A percentile compares a stretch with the other conserved stretches of the same genome.
Evolutionary conservation across 257 asterid species (phyloP).

Genomic region (Fraxinus anomala): DNA sequence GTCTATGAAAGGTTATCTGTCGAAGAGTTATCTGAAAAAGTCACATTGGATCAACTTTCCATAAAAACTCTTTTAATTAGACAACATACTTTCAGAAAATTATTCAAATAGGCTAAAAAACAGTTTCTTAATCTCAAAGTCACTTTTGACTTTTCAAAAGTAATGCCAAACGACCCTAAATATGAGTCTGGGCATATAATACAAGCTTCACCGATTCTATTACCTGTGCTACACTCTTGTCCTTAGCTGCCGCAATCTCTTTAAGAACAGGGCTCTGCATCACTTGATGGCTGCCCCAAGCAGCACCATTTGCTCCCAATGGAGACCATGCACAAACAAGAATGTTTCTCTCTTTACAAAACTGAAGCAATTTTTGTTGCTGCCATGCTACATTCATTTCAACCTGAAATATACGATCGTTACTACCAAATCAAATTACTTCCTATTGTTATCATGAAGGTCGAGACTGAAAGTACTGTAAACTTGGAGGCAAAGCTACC

Average conservation of each 20-base stretch:
- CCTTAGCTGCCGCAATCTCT: constrained; percentile 38
- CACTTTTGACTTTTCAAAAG: too few species aligned
- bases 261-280: constrained; percentile 43
- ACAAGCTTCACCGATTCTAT: too few species aligned
- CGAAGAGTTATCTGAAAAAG: too few species aligned
- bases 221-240: constrained; percentile 53
- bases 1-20: too few species aligned
- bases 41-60: too few species aligned
- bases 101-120: too few species aligned
- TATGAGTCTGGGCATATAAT: too few species aligned
- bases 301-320: constrained; percentile 46
- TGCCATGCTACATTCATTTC: constrained; percentile 65
- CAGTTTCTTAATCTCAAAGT: too few species aligned
- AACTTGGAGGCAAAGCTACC: constrained; percentile 27
- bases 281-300: constrained; percentile 46
- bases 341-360: constrained; percentile 42
- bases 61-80: too few species aligned
- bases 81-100: too few species aligned
- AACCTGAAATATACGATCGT: constrained; percentile 35
- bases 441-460: not conserved
- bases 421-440: not conserved
- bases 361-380: constrained; percentile 45
- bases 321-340: constrained; percentile 61
- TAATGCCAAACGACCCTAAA: too few species aligned
- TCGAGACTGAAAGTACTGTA: not conserved